phyloP scores from a whole-genome alignment of 1,284 basidiomycete species.

The Leucoagaricus sp. region DNA sequence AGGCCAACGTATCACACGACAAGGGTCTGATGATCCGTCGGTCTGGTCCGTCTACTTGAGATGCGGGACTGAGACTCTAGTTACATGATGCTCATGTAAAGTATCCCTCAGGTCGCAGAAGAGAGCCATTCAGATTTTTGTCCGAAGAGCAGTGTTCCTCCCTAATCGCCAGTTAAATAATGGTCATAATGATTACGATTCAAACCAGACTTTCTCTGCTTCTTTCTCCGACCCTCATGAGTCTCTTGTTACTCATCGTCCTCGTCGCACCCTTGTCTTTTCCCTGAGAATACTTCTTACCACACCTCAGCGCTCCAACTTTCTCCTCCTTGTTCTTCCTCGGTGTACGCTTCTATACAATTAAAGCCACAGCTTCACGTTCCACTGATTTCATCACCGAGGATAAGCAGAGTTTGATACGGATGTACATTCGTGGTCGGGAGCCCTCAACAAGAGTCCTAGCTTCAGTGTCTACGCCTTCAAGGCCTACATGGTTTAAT shows the following conservation, averaged over 20 bases:
- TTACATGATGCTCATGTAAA: too few species aligned
- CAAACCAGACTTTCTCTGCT: slow-evolving; percentile 53
- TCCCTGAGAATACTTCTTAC: slow-evolving; percentile 62
- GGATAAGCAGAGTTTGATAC: slow-evolving; percentile 90
- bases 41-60: too few species aligned
- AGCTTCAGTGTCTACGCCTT: slow-evolving; percentile 74
- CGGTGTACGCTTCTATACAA: slow-evolving; percentile 94
- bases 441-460: slow-evolving; percentile 90
- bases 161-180: too few species aligned
- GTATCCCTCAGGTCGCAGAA: too few species aligned
- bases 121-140: too few species aligned
- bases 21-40: too few species aligned
- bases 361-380: slow-evolving; percentile 86
- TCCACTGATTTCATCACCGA: slow-evolving; percentile 93
- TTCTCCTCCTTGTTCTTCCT: slow-evolving; percentile 83
- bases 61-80: too few species aligned
- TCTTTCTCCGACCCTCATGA: slow-evolving; percentile 56
- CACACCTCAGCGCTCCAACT: slow-evolving; percentile 83
- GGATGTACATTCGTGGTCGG: slow-evolving; percentile 91
- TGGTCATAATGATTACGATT: too few species aligned
- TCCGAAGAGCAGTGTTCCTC: too few species aligned
- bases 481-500: slow-evolving; percentile 88
- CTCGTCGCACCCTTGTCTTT: slow-evolving; percentile 77
- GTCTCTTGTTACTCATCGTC: slow-evolving; percentile 58
- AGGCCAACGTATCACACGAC: too few species aligned